phyloP scores from a whole-genome alignment of 2,329 filamentous ascomycete genomes.

The Exophiala dermatitidis region DNA sequence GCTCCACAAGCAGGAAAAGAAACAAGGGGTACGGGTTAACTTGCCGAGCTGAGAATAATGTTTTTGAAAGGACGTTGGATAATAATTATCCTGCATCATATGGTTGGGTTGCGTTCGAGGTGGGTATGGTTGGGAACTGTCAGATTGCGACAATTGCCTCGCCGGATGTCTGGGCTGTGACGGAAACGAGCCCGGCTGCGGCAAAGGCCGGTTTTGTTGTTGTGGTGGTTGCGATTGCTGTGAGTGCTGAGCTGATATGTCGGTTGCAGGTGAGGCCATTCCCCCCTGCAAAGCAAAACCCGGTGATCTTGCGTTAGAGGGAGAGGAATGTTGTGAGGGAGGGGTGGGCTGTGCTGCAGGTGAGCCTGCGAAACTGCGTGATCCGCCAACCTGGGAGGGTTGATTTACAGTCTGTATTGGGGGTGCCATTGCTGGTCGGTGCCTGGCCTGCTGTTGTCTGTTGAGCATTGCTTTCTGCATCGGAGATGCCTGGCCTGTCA shows the following conservation, averaged over 20 bases:
- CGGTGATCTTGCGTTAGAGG: conserved; percentile 55
- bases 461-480: conserved; percentile 76
- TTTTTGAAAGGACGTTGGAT: conserved; percentile 81
- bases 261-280: conserved; percentile 55
- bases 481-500: conserved; percentile 64
- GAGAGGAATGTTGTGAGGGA: conserved; percentile 68
- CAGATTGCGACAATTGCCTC: conserved; percentile 29
- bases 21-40: conserved; percentile 50
- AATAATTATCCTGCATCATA: conserved; percentile 52
- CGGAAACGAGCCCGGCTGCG: conserved; percentile 29
- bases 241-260: conserved; percentile 47
- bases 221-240: conserved; percentile 28
- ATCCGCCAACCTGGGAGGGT: conserved; percentile 29
- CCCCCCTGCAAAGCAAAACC: conserved; percentile 54
- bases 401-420: conserved; percentile 33
- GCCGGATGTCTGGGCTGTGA: conserved; percentile 33
- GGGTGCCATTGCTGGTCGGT: conserved; percentile 25
- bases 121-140: conserved; percentile 34
- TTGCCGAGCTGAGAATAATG: conserved; percentile 95
- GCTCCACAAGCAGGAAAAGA: conserved; percentile 45
- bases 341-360: conserved; percentile 60
- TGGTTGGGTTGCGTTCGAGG: conserved; percentile 29
- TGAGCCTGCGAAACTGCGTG: conserved; percentile 24
- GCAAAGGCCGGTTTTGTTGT: conserved; percentile 41
- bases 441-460: conserved; percentile 50